Evolutionary conservation across 2,329 filamentous ascomycete genomes (phyloP).

Genomic region (Fusarium multiceps): DNA sequence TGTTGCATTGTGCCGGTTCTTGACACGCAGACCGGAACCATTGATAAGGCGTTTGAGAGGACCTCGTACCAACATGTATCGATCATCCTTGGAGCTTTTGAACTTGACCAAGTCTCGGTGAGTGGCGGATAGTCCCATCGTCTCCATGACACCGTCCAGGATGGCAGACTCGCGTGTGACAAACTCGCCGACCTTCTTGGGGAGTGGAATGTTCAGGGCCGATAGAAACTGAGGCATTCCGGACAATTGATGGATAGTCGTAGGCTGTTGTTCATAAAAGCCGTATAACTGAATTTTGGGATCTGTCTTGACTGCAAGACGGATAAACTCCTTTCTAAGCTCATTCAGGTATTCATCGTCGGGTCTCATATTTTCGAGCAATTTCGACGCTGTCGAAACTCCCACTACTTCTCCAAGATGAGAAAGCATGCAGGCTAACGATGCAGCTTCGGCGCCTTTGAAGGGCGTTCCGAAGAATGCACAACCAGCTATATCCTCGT

Average conservation of each 20-base stretch:
- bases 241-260: slow-evolving; percentile 53
- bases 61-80: slow-evolving; percentile 52
- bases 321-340: slow-evolving; percentile 54
- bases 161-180: slow-evolving; percentile 56
- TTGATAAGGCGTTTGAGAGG: slow-evolving; percentile 54
- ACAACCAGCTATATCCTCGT: slow-evolving; percentile 54
- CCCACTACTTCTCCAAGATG: slow-evolving; percentile 50
- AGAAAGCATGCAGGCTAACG: slow-evolving; percentile 53
- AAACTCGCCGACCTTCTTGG: slow-evolving; percentile 52
- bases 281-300: slow-evolving; percentile 53
- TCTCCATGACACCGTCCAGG: slow-evolving; percentile 50
- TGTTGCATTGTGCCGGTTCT: slow-evolving; percentile 52
- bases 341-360: slow-evolving; percentile 53
- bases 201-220: slow-evolving; percentile 41
- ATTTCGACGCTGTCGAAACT: slow-evolving; percentile 49
- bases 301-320: slow-evolving; percentile 49
- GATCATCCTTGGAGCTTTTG: slow-evolving; percentile 53
- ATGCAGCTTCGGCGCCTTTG: slow-evolving; percentile 52
- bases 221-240: slow-evolving; percentile 47
- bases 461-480: slow-evolving; percentile 58
- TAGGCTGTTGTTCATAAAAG: slow-evolving; percentile 56
- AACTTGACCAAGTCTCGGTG: slow-evolving; percentile 58
- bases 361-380: slow-evolving; percentile 56
- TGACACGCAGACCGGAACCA: slow-evolving; percentile 50
- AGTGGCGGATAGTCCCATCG: slow-evolving; percentile 51